These are phyloP conservation scores for Myxozyma geophila DNA, from an alignment of 805 yeast species.

Conservation along the genomic window DNA sequence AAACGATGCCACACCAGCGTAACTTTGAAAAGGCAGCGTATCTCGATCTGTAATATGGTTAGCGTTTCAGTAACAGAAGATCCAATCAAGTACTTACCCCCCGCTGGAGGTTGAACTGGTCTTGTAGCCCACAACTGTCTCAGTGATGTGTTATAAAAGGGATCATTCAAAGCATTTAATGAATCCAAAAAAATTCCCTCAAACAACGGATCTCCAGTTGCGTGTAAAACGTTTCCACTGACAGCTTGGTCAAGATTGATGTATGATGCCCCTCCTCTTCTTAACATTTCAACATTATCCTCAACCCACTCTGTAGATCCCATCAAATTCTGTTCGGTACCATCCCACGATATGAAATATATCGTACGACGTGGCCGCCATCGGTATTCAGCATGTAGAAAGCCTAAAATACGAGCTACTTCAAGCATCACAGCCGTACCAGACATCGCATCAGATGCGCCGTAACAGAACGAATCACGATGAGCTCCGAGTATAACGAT, in stretches of 20 bases:
- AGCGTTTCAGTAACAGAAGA: constrained; percentile 20
- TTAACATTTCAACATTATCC: constrained; percentile 53
- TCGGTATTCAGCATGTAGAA: constrained; percentile 53
- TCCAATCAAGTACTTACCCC: constrained; percentile 41
- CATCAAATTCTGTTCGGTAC: constrained; percentile 69
- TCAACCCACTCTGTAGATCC: constrained; percentile 85
- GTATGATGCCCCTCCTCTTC: constrained; percentile 63
- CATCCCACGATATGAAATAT: constrained; percentile 78
- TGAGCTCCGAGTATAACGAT: constrained; percentile 74
- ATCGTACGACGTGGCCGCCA: constrained; percentile 79
- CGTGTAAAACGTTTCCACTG: constrained; percentile 56
- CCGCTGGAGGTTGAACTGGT: constrained; percentile 22
- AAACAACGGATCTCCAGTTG: constrained; percentile 65
- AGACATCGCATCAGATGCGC: constrained; percentile 81
- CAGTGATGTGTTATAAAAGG: constrained; percentile 40
- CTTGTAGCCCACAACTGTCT: constrained; percentile 23
- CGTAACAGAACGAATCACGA: constrained; percentile 80
- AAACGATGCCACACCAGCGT: constrained; percentile 51
- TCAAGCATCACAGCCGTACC: constrained; percentile 72
- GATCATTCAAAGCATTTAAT: constrained; percentile 53
- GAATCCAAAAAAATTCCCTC: constrained; percentile 52
- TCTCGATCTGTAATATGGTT: constrained; percentile 66
- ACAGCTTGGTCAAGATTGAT: constrained; percentile 71
- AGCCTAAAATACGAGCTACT: constrained; percentile 61
- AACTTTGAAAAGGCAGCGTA: constrained; percentile 53